phyloP scores from a whole-genome alignment of 2,329 filamentous ascomycete species.

The Fusarium burgessii region DNA sequence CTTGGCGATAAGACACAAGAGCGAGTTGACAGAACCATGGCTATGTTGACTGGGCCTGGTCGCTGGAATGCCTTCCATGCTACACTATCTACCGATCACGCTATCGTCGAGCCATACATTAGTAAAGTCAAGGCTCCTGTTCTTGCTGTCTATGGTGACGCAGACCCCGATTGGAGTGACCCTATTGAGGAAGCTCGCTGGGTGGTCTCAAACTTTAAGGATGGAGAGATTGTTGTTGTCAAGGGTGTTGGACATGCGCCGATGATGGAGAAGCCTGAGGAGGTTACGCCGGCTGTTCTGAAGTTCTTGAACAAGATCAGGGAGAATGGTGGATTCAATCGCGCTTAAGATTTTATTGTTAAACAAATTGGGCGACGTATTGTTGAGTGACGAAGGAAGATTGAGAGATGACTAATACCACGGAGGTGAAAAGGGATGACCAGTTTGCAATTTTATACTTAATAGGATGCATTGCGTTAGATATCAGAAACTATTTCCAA shows the following conservation, averaged over 20 bases:
- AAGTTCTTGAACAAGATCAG: slow-evolving; percentile 16
- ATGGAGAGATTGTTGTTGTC: slow-evolving; percentile 7
- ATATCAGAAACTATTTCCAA: background rate
- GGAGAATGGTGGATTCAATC: background rate
- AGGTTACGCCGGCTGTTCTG: slow-evolving; percentile 9
- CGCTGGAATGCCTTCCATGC: slow-evolving; percentile 33
- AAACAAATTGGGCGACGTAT: no score
- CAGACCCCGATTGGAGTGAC: slow-evolving; percentile 30
- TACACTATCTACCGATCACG: slow-evolving; percentile 25
- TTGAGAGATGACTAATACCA: background rate
- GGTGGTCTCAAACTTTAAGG: slow-evolving; percentile 22
- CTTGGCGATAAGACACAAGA: slow-evolving; percentile 21
- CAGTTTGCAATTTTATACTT: no score
- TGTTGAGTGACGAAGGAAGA: accelerated
- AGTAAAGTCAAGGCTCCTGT: slow-evolving; percentile 28
- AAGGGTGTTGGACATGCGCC: slow-evolving; percentile 30
- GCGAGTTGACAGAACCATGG: slow-evolving; percentile 14
- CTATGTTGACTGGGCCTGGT: slow-evolving; percentile 22
- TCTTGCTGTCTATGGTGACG: slow-evolving; percentile 31
- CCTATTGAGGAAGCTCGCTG: slow-evolving; percentile 27
- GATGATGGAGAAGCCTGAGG: slow-evolving; percentile 21
- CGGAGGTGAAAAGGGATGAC: no score
- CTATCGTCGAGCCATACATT: slow-evolving; percentile 15
- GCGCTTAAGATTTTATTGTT: background rate
- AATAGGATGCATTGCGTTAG: background rate